Evolutionary conservation across 768 basidiomycete genomes (phyloP).

Genomic region (Tricholomella constricta): DNA sequence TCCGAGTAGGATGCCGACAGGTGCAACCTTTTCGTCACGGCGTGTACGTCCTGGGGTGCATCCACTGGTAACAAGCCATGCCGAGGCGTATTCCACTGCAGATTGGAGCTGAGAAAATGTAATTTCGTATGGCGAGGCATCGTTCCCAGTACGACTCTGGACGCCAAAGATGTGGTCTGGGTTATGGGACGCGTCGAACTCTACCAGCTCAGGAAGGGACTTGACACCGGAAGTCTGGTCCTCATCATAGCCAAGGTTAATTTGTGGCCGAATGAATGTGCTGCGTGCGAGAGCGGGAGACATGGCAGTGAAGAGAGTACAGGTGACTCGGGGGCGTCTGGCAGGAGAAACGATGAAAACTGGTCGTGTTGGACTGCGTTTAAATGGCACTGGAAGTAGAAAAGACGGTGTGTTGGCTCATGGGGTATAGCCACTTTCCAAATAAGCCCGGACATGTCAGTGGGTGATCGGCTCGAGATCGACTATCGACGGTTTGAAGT

Average conservation of each 20-base stretch:
- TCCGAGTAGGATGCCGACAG: constrained; percentile 38
- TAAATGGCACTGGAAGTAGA: constrained; percentile 12
- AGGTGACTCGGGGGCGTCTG: not conserved
- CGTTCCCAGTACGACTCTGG: constrained; percentile 28
- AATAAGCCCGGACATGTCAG: constrained; percentile 7
- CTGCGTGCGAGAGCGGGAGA: constrained; percentile 19
- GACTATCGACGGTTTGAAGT: not conserved
- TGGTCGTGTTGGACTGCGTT: constrained; percentile 1
- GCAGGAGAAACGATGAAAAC: constrained; percentile 2
- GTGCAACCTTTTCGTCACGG: constrained; percentile 26
- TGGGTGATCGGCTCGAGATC: constrained; percentile 4
- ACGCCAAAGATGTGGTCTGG: constrained; percentile 37
- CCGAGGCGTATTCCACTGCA: constrained; percentile 34
- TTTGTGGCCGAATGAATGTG: constrained; percentile 37
- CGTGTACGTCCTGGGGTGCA: constrained; percentile 26
- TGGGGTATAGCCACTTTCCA: not conserved
- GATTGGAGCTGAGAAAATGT: constrained; percentile 35
- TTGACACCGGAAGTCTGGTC: constrained; percentile 30
- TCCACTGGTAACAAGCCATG: constrained; percentile 33
- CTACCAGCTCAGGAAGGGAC: constrained; percentile 39
- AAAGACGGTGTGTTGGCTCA: not conserved
- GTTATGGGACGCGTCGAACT: constrained; percentile 36
- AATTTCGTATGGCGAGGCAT: constrained; percentile 28
- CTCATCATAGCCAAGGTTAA: constrained; percentile 34
- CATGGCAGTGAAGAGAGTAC: constrained; percentile 11